Base-by-base conservation (phyloP, 305 asterid species). In the Fraxinus sp. region DNA sequence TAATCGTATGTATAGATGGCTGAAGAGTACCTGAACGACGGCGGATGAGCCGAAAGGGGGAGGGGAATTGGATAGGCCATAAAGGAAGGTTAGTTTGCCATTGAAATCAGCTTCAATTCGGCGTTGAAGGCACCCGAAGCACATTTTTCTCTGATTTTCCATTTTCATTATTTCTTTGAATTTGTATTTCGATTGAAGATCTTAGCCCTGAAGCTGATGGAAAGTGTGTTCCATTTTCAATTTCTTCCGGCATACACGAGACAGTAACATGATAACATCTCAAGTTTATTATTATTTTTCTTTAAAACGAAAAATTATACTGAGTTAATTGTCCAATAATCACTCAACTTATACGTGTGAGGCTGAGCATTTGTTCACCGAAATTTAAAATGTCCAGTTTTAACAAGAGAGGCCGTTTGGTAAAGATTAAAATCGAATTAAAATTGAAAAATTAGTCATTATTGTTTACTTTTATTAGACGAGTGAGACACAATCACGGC, bases 61-160 rank as follows among this genome's bases (percentile, higher is more conserved):
- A 16, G 90, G 87, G 9, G 94, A 90, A 87, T 89, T 89, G 71
- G 98, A 87, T 85, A 92, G 80, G 62, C 95, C 94, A 80, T 88
- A 89, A 82, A 85, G 39, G 88, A 92, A 90, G 80, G 86, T 89
- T 80, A 91, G 84, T 66, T 86, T 83, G 73, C 90, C 93, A 6
- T 95, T 88, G 83, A 91, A 92, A 87, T 94, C 98, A 36, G 88
- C 86, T 85, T 89, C 88, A 81, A 94, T 90, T 84, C 90, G 91
- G 62, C 90, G 92, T 84, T 93, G 90, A 82, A 97, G 94, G 80
- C 99, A 97, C 84, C 92, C 97, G 78, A 90, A 91, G 82, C 99
- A 94, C 92, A 86, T 85, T 73, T 18, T 59, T 55, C 83, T 33
- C 66, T 41, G 78, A 57, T 73, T 20, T 35, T 36, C 87, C 89